Evolutionary conservation across 257 asterid species (phyloP).

Genomic region (Orobanche coerulescens): DNA sequence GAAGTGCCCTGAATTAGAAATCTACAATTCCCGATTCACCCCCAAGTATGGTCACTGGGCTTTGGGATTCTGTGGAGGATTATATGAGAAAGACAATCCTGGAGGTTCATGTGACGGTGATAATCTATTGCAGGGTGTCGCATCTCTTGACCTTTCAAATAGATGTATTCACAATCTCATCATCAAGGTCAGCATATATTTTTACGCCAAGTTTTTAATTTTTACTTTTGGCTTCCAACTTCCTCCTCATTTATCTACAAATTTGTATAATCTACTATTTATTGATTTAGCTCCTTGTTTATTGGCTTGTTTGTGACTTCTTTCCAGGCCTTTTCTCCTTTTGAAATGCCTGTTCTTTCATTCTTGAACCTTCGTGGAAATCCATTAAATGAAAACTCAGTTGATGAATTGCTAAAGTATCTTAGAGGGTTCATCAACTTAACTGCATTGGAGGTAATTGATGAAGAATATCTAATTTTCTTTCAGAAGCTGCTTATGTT

Average conservation of each 20-base stretch:
- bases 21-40: slow-evolving; percentile 70
- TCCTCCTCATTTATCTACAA: not conserved
- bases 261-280: slow-evolving; percentile 7
- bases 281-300: slow-evolving; percentile 12
- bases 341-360: slow-evolving; percentile 58
- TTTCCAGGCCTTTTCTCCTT: slow-evolving; percentile 68
- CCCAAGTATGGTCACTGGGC: slow-evolving; percentile 77
- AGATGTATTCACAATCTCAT: slow-evolving; percentile 62
- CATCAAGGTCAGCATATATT: slow-evolving; percentile 42
- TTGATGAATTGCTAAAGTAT: slow-evolving; percentile 39
- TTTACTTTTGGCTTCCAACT: slow-evolving; percentile 8
- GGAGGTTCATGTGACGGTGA: slow-evolving; percentile 39
- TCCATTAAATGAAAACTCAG: slow-evolving; percentile 52
- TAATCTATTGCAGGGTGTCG: slow-evolving; percentile 37
- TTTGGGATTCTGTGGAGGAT: slow-evolving; percentile 88
- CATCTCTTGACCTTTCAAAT: slow-evolving; percentile 79
- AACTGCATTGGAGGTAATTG: slow-evolving; percentile 67
- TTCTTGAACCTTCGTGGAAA: slow-evolving; percentile 75
- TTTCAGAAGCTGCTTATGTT: slow-evolving; percentile 20
- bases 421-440: slow-evolving; percentile 59
- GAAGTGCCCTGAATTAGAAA: slow-evolving; percentile 57
- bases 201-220: not conserved
- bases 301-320: slow-evolving; percentile 15
- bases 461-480: slow-evolving; percentile 11
- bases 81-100: slow-evolving; percentile 52